Evolutionary conservation across 805 yeast genomes (phyloP).

Genomic region (Candida pseudofarinosa): DNA sequence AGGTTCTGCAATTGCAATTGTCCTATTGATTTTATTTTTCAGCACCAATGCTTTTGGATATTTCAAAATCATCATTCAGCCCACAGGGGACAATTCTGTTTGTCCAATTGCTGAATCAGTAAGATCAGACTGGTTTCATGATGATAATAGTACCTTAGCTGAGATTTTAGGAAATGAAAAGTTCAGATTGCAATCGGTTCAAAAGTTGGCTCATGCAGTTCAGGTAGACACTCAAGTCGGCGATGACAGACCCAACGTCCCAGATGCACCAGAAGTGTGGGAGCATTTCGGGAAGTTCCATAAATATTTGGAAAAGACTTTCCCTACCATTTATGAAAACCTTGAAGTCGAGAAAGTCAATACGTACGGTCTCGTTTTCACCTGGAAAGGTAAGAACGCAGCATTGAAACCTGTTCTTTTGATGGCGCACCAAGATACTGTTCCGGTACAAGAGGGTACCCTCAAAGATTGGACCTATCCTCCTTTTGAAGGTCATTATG

Average conservation of each 20-base stretch:
- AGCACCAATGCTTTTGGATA: slow-evolving; percentile 13
- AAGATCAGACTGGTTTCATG: slow-evolving; percentile 23
- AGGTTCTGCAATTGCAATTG: slow-evolving; percentile 1
- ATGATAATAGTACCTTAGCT: slow-evolving; percentile 28
- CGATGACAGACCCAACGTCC: slow-evolving; percentile 49
- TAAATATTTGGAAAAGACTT: slow-evolving; percentile 46
- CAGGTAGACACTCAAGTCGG: slow-evolving; percentile 59
- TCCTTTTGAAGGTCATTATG: slow-evolving; percentile 59
- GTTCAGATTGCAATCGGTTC: slow-evolving; percentile 32
- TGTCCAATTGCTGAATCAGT: slow-evolving; percentile 24
- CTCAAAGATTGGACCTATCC: slow-evolving; percentile 57
- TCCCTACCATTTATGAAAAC: slow-evolving; percentile 49
- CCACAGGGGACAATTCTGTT: slow-evolving; percentile 10
- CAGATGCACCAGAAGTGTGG: slow-evolving; percentile 47
- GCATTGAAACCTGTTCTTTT: slow-evolving; percentile 65
- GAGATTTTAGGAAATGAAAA: slow-evolving; percentile 20
- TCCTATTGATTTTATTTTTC: slow-evolving; percentile 11
- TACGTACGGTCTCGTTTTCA: slow-evolving; percentile 57
- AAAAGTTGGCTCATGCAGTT: slow-evolving; percentile 53
- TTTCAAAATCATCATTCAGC: slow-evolving; percentile 11
- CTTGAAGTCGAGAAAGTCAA: slow-evolving; percentile 55
- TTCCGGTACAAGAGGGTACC: slow-evolving; percentile 65
- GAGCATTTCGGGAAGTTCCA: slow-evolving; percentile 43
- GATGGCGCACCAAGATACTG: slow-evolving; percentile 78
- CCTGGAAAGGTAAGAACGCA: slow-evolving; percentile 50